Base-by-base conservation (phyloP, 2,329 filamentous ascomycete species). In the Neoarthrinium moseri region DNA sequence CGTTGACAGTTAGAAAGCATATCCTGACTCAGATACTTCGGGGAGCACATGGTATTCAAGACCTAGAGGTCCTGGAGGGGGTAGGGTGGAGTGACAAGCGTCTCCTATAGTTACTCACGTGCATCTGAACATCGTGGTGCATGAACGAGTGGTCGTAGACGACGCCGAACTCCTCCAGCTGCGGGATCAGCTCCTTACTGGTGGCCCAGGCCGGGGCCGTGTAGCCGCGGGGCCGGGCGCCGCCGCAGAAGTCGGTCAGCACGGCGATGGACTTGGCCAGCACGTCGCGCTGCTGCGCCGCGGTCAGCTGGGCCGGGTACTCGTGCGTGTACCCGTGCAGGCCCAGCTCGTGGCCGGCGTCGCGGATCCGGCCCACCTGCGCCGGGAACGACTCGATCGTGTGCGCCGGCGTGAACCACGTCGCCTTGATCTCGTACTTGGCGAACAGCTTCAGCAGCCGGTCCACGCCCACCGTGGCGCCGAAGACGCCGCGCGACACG, bases 131-230 rank as follows among this genome's bases (percentile, higher is more conserved):
- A 54, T 74, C 72, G 52, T 74, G 69, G 51, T 74, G 71, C 69
- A 74, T 71, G 56, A 74, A 71, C 3, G 64, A 69, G 51, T 74
- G 71, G 52, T 74, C 72, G 54, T 74, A 74, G 23, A 68, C 51
- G 15, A 73, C 66, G 0, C 69, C 70, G 30, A 62, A 61, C 15
- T 69, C 65, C 46, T 72, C 64, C 11, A 74, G 55, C 22, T 70
- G 57, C 17, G 62, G 57, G 17, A 73, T 64, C 3, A 65, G 64
- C 35, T 68, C 60, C 18, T 55, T 56, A 13, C 59, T 64, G 2
- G 67, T 67, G 17, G 57, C 59, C 68, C 70, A 73, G 1, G 68
- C 66, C 5, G 70, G 71, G 2, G 71, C 68, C 6, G 70, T 72
- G 58, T 66, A 73, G 2, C 71, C 71, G 38, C 59, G 54, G 2